phyloP scores from a whole-genome alignment of 345 rosid species.

The Carallia pectinifolia region DNA sequence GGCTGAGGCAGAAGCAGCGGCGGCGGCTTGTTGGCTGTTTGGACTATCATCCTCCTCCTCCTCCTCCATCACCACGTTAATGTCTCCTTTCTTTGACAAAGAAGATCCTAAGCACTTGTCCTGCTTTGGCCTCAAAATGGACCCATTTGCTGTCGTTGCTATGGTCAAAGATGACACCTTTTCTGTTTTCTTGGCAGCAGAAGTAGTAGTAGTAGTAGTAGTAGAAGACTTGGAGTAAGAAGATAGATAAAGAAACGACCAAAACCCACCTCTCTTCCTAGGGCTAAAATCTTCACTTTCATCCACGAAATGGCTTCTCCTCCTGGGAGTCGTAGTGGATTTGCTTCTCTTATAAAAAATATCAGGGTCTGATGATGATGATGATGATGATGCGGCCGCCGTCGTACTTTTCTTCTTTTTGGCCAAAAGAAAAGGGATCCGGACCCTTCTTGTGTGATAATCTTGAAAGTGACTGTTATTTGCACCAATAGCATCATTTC shows the following conservation, averaged over 20 bases:
- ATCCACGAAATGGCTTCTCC: slow-evolving; percentile 40
- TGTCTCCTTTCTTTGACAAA: slow-evolving; percentile 41
- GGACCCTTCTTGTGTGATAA: slow-evolving; percentile 36
- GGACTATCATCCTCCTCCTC: slow-evolving; percentile 71
- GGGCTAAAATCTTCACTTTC: slow-evolving; percentile 53
- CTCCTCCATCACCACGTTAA: slow-evolving; percentile 47
- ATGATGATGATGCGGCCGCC: slow-evolving; percentile 34
- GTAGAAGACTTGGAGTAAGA: slow-evolving; percentile 36
- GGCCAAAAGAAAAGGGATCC: slow-evolving; percentile 64
- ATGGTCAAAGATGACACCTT: slow-evolving; percentile 18
- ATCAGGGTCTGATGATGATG: slow-evolving; percentile 46
- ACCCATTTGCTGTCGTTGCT: slow-evolving; percentile 10
- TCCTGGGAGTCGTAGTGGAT: slow-evolving; percentile 51
- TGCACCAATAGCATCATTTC: slow-evolving; percentile 16
- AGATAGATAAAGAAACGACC: slow-evolving; percentile 79
- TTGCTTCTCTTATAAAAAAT: slow-evolving; percentile 78
- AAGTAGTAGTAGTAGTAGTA: slow-evolving; percentile 11
- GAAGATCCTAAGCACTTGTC: slow-evolving; percentile 44
- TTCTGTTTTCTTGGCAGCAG: slow-evolving; percentile 34
- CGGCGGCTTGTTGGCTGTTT: slow-evolving; percentile 26
- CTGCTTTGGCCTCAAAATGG: slow-evolving; percentile 25
- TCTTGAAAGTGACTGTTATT: slow-evolving; percentile 27
- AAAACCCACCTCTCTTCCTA: slow-evolving; percentile 65
- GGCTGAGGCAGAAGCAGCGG: slow-evolving; percentile 49
- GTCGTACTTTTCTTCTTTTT: slow-evolving; percentile 66